Percentiles rank a stretch among this genome's conserved stretches.
phyloP scores from a whole-genome alignment of 768 basidiomycete species.

The Candolleomyces aberdarensis region DNA sequence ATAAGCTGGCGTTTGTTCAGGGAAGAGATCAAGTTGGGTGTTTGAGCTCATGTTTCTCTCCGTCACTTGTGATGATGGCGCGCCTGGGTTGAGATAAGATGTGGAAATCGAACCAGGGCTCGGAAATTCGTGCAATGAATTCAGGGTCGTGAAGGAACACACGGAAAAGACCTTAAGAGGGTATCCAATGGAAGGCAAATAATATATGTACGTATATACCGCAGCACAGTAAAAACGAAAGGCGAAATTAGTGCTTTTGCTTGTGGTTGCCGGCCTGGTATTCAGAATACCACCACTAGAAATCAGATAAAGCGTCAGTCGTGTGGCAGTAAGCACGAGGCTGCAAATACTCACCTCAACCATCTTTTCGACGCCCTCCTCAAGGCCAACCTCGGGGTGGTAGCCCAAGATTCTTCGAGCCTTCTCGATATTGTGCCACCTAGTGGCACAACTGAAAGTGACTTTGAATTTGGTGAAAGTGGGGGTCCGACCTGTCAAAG shows the following conservation, averaged over 20 bases:
- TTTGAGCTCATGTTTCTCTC: not conserved
- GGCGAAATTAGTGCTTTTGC: slow-evolving; percentile 29
- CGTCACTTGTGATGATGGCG: not conserved
- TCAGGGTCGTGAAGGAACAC: too few relatives aligned
- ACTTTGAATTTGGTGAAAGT: slow-evolving; percentile 87
- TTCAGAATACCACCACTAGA: slow-evolving; percentile 48
- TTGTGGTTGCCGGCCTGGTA: slow-evolving; percentile 37
- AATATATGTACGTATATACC: not conserved
- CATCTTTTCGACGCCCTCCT: slow-evolving; percentile 81
- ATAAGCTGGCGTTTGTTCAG: slow-evolving; percentile 44
- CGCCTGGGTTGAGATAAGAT: too few relatives aligned
- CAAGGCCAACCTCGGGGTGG: slow-evolving; percentile 84
- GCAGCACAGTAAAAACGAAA: not conserved
- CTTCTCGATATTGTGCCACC: slow-evolving; percentile 95
- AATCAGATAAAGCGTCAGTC: not conserved
- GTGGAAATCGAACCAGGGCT: too few relatives aligned
- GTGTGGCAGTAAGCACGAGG: not conserved
- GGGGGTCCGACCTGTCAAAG: slow-evolving; percentile 73
- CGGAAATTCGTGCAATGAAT: too few relatives aligned
- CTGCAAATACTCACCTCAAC: slow-evolving; percentile 49
- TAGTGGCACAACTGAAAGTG: slow-evolving; percentile 68
- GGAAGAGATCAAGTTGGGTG: slow-evolving; percentile 41
- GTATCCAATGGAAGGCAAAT: slow-evolving; percentile 1
- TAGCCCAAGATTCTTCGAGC: slow-evolving; percentile 89
- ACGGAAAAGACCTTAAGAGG: not conserved